Evolutionary conservation across 1,284 basidiomycete genomes (phyloP), one percentile per base, ranked within the genome.

Genomic region (Polyporus tsugae): DNA sequence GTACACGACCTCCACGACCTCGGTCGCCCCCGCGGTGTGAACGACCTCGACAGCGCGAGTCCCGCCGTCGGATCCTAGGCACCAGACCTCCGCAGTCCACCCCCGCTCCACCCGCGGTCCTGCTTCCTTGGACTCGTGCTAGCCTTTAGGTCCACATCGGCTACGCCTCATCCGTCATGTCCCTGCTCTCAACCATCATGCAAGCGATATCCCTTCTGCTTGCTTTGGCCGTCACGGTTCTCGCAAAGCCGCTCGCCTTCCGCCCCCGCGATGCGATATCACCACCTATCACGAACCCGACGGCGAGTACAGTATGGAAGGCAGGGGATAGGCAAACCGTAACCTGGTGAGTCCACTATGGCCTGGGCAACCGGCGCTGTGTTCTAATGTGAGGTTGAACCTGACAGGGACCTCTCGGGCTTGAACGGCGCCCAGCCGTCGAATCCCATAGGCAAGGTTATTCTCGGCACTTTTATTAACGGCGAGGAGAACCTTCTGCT

Each of bases 401-500:
- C 6, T 19, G 17, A 42, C 39, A 63, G 62, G 65, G 59, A 64
- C 9, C 62, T 66, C 19, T 61, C 65, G 6, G 62, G 49, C 2
- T 60, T 70, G 59, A 58, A 64, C 39, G 68, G 65, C 11, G 53
- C 33, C n/a, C 42, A 61, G 25, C 65, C 67, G 6, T 80, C 80
- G 58, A 80, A 81, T 62, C 73, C 75, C 2, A 73, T 74, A 25
- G 83, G 82, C 60, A 77, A 70, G 57, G 68, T 84, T 11, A 62
- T 82, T 33, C 76, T 84, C 33, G 83, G 83, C 9, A 72, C 67
- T 29, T 76, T 79, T 65, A 68, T 78, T 22, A 71, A 76, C 46
- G 77, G 78, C 22, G 52, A 68, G 64, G 81, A 83, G 67, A 79
- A 82, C 70, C 78, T 83, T 22, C 76, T 81, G 69, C 49, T 79